Conservation (phyloP, 345 rosid species). For the Toxicodendron radicans region DNA sequence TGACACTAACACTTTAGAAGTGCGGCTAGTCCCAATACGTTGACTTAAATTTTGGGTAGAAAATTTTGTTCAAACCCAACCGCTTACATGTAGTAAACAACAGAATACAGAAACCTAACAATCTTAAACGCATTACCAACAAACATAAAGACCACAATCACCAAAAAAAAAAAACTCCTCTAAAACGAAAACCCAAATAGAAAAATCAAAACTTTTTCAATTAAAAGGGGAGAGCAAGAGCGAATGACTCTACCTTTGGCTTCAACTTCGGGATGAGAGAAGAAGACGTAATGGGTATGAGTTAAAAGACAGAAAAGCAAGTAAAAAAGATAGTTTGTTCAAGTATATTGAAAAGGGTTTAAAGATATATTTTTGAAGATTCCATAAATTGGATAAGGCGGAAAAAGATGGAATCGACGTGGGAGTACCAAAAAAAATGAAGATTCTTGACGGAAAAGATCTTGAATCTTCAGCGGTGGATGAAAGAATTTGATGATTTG, state of each 20-base stretch:
- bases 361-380: neutral
- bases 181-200: conserved; percentile 1
- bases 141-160: conserved; percentile 2
- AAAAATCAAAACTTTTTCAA: neutral
- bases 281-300: neutral
- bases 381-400: neutral
- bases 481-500: neutral
- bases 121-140: neutral
- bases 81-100: neutral
- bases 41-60: neutral
- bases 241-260: neutral
- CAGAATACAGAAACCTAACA: neutral
- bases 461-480: neutral
- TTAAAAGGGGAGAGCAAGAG: neutral
- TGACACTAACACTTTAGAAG: too few species aligned
- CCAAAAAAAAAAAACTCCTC: neutral
- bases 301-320: neutral
- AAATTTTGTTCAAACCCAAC: neutral
- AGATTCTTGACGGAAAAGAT: neutral
- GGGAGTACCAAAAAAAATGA: neutral
- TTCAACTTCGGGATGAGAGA: neutral
- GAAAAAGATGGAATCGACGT: neutral
- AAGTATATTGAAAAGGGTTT: neutral
- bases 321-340: neutral
- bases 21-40: too few species aligned